Evolutionary conservation across 78 protist genomes (phyloP).

Genomic region (Dictyostelium capitatum): DNA sequence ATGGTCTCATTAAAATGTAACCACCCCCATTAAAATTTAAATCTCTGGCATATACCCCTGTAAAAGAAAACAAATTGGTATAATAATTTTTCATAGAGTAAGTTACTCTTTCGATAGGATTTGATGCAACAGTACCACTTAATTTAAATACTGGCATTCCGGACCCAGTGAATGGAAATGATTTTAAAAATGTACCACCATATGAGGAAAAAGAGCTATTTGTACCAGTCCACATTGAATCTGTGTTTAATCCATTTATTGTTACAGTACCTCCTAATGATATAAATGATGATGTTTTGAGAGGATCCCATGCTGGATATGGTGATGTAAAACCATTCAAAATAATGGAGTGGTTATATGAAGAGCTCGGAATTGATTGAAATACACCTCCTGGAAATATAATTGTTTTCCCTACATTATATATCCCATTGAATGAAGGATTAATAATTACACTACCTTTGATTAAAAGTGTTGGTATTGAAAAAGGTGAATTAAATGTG

Average conservation of each 20-base stretch:
- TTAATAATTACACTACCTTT: neutral
- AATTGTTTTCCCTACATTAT: neutral
- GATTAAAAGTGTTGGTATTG: neutral
- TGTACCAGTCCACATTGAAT: neutral
- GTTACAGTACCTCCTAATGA: neutral
- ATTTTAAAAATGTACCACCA: slow-evolving; percentile 10
- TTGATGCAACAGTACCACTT: neutral
- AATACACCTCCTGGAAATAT: neutral
- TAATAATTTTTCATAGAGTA: neutral
- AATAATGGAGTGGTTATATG: neutral
- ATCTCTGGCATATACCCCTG: too few relatives aligned
- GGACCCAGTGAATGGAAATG: neutral
- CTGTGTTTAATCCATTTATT: neutral
- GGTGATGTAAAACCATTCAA: neutral
- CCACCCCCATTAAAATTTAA: neutral
- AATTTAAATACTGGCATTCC: neutral
- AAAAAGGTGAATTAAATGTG: neutral
- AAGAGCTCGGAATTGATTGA: neutral
- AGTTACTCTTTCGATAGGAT: neutral
- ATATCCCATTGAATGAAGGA: neutral
- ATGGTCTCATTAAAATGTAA: neutral
- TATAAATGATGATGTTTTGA: neutral
- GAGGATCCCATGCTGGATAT: neutral
- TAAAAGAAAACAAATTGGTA: neutral
- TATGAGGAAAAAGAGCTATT: neutral